Base-by-base conservation (phyloP, 2,329 filamentous ascomycete genomes). In the Plectosphaerella plurivora region DNA sequence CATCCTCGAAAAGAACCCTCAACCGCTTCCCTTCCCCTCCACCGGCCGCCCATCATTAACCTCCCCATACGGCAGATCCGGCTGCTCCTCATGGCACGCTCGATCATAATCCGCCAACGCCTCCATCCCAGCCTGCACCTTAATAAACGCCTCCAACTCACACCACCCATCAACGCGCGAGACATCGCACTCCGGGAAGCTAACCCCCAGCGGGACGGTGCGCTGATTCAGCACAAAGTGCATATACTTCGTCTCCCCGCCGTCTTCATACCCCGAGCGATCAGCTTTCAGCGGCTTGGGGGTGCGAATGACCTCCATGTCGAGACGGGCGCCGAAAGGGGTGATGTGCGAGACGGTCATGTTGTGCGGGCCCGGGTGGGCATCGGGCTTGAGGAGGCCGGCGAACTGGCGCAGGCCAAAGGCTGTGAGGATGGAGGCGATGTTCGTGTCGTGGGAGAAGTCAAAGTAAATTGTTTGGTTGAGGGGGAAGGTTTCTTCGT, bases 401-500 rank as follows among this genome's bases (percentile, higher is more conserved):
- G 76, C 72, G 62, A 92, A 91, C 62, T 91, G 88, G 3, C 71
- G 82, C 46, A 91, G 73, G 1, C 87, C 87, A 55, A 92, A 88
- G 0, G 88, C 88, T 0, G 86, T 83, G 4, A 91, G 71, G 57
- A 91, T 80, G 24, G 79, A 79, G 59, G 86, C 74, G 54, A 89
- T 88, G 63, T 88, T 89, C 33, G 85, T 87, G 67, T 92, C 88
- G 66, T 92, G 88, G 15, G 81, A 85, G 65, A 91, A 91, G 71
- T 91, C 88, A 48, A 91, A 80, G 66, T 91, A 90, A 15, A 92
- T 73, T 20, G 74, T 79, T 64, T 92, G 89, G 63, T 90, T 81
- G 4, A 88, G 69, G 0, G 88, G 88, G 65, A 92, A 92, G 0
- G 87, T 91, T 36, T 73, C 73, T 1, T 77, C 77, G 66, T 78